Evolutionary conservation across 768 basidiomycete species (phyloP).

Genomic region (Mycena vulgaris): DNA sequence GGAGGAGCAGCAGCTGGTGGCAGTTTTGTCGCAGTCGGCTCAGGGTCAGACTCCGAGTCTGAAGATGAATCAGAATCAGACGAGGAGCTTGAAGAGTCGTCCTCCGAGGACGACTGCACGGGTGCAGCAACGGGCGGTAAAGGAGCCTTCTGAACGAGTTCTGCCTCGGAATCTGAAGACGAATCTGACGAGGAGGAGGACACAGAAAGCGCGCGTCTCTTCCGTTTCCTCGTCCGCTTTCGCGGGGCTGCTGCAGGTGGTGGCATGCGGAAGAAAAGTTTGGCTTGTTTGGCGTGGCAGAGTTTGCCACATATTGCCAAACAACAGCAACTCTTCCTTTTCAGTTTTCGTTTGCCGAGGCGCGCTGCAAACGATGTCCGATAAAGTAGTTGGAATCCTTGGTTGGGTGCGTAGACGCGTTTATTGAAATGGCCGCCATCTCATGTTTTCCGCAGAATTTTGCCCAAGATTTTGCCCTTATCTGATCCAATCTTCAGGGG

Average conservation of each 20-base stretch:
- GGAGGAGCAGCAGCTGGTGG: constrained; percentile 29
- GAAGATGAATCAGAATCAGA: constrained; percentile 42
- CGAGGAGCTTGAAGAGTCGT: constrained; percentile 50
- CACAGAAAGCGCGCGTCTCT: constrained; percentile 66
- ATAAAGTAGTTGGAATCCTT: constrained; percentile 66
- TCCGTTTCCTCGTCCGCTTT: constrained; percentile 69
- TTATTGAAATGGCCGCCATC: neutral
- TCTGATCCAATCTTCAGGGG: constrained; percentile 67
- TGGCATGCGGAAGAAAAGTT: constrained; percentile 15
- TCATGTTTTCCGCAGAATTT: constrained; percentile 12
- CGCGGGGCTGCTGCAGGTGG: constrained; percentile 53
- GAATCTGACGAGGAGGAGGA: constrained; percentile 38
- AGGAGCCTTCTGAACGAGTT: constrained; percentile 24
- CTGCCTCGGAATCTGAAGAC: constrained; percentile 36
- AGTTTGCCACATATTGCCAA: neutral
- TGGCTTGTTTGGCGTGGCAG: neutral
- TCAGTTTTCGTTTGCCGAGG: neutral
- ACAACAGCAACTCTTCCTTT: constrained; percentile 8
- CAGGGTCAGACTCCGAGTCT: constrained; percentile 35
- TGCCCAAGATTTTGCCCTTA: constrained; percentile 1
- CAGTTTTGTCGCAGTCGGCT: constrained; percentile 35
- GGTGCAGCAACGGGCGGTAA: constrained; percentile 16
- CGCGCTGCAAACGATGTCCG: constrained; percentile 46
- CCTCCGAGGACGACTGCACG: constrained; percentile 11
- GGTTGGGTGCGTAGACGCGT: constrained; percentile 59